Evolutionary conservation across 2,329 filamentous ascomycete species (phyloP).

Genomic region (Rasamsonia emersonii): DNA sequence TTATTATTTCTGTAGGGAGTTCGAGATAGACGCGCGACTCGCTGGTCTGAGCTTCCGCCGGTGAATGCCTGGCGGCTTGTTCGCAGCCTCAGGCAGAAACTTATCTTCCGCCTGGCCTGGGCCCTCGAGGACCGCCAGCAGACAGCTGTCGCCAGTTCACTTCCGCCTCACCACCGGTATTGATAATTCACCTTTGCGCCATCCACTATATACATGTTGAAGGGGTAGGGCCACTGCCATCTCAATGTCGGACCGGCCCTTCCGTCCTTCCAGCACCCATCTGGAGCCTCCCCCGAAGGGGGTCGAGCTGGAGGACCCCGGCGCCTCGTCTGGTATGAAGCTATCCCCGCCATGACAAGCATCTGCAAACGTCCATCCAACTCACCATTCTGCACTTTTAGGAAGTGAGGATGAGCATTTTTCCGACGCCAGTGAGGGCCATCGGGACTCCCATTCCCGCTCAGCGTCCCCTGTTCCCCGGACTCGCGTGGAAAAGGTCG

Average conservation of each 20-base stretch:
- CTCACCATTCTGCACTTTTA: slow-evolving; percentile 18
- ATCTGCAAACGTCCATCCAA: slow-evolving; percentile 9
- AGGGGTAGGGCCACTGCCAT: slow-evolving; percentile 8
- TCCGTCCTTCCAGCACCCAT: slow-evolving; percentile 30
- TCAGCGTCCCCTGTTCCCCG: slow-evolving; percentile 48
- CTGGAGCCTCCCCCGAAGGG: slow-evolving; percentile 48
- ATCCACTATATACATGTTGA: slow-evolving; percentile 14
- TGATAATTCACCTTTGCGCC: not conserved
- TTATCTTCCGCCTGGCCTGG: slow-evolving; percentile 7
- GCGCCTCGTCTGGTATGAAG: slow-evolving; percentile 46
- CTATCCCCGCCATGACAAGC: not conserved
- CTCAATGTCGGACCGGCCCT: slow-evolving; percentile 30
- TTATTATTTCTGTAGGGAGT: too few species aligned
- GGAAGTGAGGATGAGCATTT: slow-evolving; percentile 55
- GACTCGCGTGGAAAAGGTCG: slow-evolving; percentile 56
- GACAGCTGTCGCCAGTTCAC: slow-evolving; percentile 9
- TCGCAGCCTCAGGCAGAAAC: slow-evolving; percentile 10
- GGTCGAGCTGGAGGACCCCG: slow-evolving; percentile 47
- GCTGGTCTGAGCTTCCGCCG: slow-evolving; percentile 9
- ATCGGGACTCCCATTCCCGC: slow-evolving; percentile 27
- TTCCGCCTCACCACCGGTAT: slow-evolving; percentile 8
- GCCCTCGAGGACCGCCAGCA: slow-evolving; percentile 14
- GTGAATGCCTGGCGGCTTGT: slow-evolving; percentile 6
- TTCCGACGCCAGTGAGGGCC: slow-evolving; percentile 56
- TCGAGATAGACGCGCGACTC: too few species aligned